phyloP scores from a whole-genome alignment of 2,329 filamentous ascomycete genomes.

The Tolypocladium cylindrosporum region DNA sequence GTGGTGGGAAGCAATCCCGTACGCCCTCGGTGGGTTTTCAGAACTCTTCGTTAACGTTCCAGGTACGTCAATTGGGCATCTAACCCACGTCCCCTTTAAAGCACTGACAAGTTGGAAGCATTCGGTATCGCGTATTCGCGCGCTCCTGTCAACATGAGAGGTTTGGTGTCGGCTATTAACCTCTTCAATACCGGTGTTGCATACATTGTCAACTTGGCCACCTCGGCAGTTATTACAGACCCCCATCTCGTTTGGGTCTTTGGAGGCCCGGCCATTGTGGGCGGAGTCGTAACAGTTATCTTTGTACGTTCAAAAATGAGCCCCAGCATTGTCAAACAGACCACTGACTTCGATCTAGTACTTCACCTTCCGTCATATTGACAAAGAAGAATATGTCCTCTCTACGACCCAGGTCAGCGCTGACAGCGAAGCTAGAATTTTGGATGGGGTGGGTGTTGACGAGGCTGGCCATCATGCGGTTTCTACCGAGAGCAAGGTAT shows the following conservation, averaged over 20 bases:
- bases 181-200: conserved; percentile 35
- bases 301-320: conserved; percentile 17
- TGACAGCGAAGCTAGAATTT: background rate
- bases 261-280: conserved; percentile 35
- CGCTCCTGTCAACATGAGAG: conserved; percentile 40
- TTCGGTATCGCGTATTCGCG: conserved; percentile 42
- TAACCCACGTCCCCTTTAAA: background rate
- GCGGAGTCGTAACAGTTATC: conserved; percentile 29
- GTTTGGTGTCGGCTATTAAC: conserved; percentile 39
- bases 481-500: too few relatives aligned
- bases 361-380: conserved; percentile 11
- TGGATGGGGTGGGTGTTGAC: background rate
- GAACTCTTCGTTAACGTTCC: conserved; percentile 18
- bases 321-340: background rate
- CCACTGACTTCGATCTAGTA: conserved; percentile 2
- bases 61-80: background rate
- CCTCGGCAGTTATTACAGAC: conserved; percentile 35
- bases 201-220: conserved; percentile 33
- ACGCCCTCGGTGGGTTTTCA: conserved; percentile 16
- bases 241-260: conserved; percentile 41
- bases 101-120: conserved; percentile 14
- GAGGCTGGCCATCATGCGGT: too few relatives aligned
- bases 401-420: conserved; percentile 11
- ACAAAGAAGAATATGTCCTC: conserved; percentile 14
- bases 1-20: conserved; percentile 13